Evolutionary conservation across 2,329 filamentous ascomycete species (phyloP).

Genomic region (Colletotrichum lindemuthianum): DNA sequence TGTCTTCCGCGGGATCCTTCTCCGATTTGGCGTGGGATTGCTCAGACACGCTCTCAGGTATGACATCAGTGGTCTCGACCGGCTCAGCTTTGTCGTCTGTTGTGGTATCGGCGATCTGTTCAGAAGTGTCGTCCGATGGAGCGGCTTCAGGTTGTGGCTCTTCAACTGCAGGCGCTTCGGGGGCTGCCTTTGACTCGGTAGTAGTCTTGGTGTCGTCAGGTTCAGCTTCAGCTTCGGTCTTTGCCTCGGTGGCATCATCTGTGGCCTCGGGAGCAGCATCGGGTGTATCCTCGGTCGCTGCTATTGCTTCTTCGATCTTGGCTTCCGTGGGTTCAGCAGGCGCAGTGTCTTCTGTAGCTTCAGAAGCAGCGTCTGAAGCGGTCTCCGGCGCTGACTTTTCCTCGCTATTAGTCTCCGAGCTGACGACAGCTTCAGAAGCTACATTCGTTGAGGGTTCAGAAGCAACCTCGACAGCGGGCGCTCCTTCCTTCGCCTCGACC

Average conservation of each 20-base stretch:
- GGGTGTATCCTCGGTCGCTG: background rate
- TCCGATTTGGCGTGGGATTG: conserved; percentile 1
- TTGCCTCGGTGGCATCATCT: background rate
- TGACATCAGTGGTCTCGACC: background rate
- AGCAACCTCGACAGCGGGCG: background rate
- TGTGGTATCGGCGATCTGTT: background rate
- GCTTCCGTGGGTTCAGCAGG: background rate
- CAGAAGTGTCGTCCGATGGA: background rate
- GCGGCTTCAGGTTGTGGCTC: background rate
- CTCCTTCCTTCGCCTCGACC: background rate
- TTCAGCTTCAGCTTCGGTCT: background rate
- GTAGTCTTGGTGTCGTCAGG: background rate
- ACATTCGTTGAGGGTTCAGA: background rate
- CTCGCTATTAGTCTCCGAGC: too few relatives aligned
- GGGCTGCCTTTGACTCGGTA: background rate
- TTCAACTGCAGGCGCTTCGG: background rate
- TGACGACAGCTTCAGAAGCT: too few relatives aligned
- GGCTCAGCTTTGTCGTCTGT: background rate
- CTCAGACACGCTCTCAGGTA: background rate
- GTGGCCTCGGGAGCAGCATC: background rate
- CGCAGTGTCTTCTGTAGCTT: background rate
- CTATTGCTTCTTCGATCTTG: background rate
- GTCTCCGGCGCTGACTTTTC: too few relatives aligned
- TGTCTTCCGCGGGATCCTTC: background rate
- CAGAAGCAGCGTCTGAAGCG: background rate